phyloP scores from a whole-genome alignment of 176 grass and related monocot genomes.

The Paspalum notatum region DNA sequence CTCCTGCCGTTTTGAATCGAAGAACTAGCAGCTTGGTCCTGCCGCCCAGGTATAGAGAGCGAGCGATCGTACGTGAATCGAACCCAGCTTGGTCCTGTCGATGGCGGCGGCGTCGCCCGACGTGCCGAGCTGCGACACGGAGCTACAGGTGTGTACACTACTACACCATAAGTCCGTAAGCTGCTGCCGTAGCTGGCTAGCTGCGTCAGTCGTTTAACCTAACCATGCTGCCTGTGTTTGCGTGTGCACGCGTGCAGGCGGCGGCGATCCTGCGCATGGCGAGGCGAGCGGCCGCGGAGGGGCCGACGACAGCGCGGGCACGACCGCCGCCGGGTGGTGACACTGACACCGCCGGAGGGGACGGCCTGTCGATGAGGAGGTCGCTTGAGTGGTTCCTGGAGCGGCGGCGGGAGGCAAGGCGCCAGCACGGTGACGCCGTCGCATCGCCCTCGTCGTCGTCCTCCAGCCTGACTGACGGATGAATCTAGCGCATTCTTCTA shows the following conservation, averaged over 20 bases:
- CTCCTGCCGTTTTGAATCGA: no score
- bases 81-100: no score
- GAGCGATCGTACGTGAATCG: no score
- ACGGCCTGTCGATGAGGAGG: neutral
- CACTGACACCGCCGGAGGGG: no score
- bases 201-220: neutral
- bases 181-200: neutral
- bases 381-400: slow-evolving; percentile 28
- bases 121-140: neutral
- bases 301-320: neutral
- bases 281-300: neutral
- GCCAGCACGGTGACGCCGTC: neutral
- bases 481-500: neutral
- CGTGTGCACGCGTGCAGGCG: neutral
- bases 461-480: neutral
- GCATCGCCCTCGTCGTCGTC: neutral
- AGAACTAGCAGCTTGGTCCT: no score
- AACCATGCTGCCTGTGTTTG: neutral
- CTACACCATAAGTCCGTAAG: neutral
- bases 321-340: neutral
- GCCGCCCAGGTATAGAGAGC: no score
- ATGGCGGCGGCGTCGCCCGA: neutral
- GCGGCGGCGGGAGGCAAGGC: neutral
- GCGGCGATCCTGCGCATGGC: slow-evolving; percentile 5
- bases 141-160: neutral